These are phyloP conservation scores for Cardiospermum halicacabum DNA, from an alignment of 345 rosid genomes.

Conservation along the genomic window DNA sequence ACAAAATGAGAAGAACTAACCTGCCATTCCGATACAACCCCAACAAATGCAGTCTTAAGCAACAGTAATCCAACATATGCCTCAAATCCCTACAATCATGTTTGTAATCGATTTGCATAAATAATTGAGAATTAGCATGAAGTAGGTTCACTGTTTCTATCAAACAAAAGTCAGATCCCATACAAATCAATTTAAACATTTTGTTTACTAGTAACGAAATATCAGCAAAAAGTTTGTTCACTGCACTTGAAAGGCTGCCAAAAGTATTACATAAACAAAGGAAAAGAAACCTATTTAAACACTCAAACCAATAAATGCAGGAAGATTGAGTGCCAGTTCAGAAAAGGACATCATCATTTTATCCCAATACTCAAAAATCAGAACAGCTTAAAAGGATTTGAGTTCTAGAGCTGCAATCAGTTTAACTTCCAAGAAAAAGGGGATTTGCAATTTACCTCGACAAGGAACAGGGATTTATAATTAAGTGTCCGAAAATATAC, in stretches of 20 bases:
- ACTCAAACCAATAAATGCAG: background rate
- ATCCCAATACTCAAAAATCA: background rate
- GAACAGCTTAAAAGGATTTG: background rate
- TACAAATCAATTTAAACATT: background rate
- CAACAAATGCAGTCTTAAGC: slow-evolving; percentile 69
- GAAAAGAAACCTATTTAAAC: background rate
- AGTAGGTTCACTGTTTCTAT: background rate
- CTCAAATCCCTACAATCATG: slow-evolving; percentile 69
- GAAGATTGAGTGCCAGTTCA: background rate
- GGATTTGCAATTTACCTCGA: background rate
- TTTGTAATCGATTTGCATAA: slow-evolving; percentile 9
- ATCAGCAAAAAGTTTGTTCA: background rate
- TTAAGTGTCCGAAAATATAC: background rate
- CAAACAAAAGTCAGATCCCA: slow-evolving; percentile 2
- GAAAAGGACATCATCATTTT: background rate
- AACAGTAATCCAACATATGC: slow-evolving; percentile 84
- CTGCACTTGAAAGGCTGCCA: background rate
- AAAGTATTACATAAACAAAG: background rate
- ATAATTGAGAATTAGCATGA: background rate
- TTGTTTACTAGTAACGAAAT: background rate
- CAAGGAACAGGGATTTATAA: background rate
- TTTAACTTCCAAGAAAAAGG: background rate
- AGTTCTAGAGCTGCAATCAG: background rate
- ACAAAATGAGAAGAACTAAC: slow-evolving; percentile 24
- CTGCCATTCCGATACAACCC: slow-evolving; percentile 93